Evolutionary conservation across 2,329 filamentous ascomycete genomes (phyloP), one percentile per base, ranked within the genome.

Genomic region (Aspergillus sp.): DNA sequence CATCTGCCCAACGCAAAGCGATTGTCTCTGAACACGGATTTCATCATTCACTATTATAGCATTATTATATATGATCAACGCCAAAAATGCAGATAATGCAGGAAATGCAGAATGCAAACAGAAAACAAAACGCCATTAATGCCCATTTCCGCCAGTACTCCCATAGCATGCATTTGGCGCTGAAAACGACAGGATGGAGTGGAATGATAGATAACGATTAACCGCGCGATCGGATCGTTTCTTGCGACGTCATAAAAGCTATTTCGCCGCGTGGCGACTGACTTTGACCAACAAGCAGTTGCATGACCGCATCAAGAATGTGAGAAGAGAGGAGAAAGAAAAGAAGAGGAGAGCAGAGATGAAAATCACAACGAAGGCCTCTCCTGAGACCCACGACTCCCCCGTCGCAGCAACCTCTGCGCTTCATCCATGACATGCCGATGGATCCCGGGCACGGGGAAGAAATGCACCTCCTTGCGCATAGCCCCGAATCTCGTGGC

Each of bases 381-480:
- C n/a, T 32, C 38, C 23, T 30, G 35, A 17, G 45, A 42, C 32
- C 33, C 35, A 15, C 45, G 45, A 41, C 45, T 33, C 25, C 37
- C 37, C 19, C 37, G 25, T 38, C 37, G 25, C 22, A 59, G 27
- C 47, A 55, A 43, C 45, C 56, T 47, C 44, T 49, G 53, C 37
- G 54, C 56, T 37, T 63, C 59, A 37, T 59, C 58, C 22, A 63
- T 52, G 37, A 62, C 52, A 53, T 55, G 49, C 30, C 55, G 55
- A 44, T 64, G 55, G 7, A 54, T 50, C 20, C 54, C 51, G n/a
- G 60, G 60, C 41, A 62, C 30, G n/a, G 64, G 60, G 46, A 61
- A 60, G 45, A 67, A 66, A 46, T 58, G 55, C 25, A 67, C 45
- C 38, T 66, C 60, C 41, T 59, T 59, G 10, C 59, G 52, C 42